These are phyloP conservation scores for Gastrolobium villosum DNA, from an alignment of 306 rosid genomes.

Conservation along the genomic window DNA sequence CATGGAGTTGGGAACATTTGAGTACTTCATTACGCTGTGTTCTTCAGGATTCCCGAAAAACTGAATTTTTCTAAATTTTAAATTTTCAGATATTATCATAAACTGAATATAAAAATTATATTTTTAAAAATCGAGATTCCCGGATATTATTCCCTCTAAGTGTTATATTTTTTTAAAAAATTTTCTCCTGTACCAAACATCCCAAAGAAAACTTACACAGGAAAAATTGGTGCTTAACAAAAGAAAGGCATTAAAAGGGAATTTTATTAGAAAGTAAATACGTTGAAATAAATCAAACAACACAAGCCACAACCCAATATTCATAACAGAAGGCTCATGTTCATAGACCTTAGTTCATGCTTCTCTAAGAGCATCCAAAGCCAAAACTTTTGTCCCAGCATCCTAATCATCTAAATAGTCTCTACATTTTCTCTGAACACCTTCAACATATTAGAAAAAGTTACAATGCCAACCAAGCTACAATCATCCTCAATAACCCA, in stretches of 20 bases:
- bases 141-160: no score
- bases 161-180: no score
- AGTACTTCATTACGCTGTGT: no score
- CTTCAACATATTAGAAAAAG: conserved; percentile 76
- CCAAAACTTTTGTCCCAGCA: conserved; percentile 30
- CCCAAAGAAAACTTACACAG: background rate
- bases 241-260: conserved; percentile 24
- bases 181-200: no score
- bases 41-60: no score
- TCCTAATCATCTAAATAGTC: conserved; percentile 35
- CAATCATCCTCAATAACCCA: conserved; percentile 97
- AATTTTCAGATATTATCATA: no score
- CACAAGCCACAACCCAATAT: conserved; percentile 37
- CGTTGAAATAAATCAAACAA: conserved; percentile 30
- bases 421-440: conserved; percentile 84
- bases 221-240: conserved; percentile 12
- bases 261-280: conserved; percentile 32
- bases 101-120: no score
- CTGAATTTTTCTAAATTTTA: no score
- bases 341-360: conserved; percentile 37
- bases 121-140: no score
- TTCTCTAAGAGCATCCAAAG: conserved; percentile 36
- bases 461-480: conserved; percentile 87
- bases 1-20: conserved; percentile 1
- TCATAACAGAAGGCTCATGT: conserved; percentile 31